Conservation (phyloP, 2,329 filamentous ascomycete genomes). For the Didymella lethalis region DNA sequence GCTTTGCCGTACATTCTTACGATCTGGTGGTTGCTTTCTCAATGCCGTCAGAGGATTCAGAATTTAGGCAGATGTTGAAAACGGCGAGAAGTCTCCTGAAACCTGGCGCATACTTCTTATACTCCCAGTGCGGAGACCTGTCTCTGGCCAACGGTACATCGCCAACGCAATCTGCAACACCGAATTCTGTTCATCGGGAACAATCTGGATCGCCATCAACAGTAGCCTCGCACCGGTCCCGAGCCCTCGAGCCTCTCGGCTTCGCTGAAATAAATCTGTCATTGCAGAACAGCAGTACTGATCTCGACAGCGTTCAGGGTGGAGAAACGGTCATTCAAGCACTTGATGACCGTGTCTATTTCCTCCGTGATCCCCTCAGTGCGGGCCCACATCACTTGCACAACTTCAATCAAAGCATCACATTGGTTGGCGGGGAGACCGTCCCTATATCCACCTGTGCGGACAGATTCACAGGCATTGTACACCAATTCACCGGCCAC, state of each 20-base stretch:
- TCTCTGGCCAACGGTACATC: not conserved
- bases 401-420: not conserved
- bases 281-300: not conserved
- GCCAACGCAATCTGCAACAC: not conserved
- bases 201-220: not conserved
- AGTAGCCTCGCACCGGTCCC: not conserved
- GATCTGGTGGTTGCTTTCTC: slow-evolving; percentile 30
- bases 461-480: not conserved
- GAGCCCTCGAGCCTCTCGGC: not conserved
- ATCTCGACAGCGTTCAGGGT: too few species aligned
- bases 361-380: slow-evolving; percentile 8
- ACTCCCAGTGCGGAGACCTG: slow-evolving; percentile 23
- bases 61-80: not conserved
- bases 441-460: not conserved
- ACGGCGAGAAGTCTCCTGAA: slow-evolving; percentile 22
- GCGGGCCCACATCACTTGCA: rapidly evolving
- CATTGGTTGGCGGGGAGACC: slow-evolving; percentile 1
- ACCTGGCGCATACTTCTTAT: slow-evolving; percentile 54
- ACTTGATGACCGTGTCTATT: slow-evolving; percentile 10
- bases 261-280: not conserved
- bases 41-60: not conserved
- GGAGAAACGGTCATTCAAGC: slow-evolving; percentile 5
- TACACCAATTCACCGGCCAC: not conserved
- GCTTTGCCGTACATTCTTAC: slow-evolving; percentile 18
- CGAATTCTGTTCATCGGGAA: not conserved